Evolutionary conservation across 208 protist genomes (phyloP).

Genomic region (Acanthamoeba quina): DNA sequence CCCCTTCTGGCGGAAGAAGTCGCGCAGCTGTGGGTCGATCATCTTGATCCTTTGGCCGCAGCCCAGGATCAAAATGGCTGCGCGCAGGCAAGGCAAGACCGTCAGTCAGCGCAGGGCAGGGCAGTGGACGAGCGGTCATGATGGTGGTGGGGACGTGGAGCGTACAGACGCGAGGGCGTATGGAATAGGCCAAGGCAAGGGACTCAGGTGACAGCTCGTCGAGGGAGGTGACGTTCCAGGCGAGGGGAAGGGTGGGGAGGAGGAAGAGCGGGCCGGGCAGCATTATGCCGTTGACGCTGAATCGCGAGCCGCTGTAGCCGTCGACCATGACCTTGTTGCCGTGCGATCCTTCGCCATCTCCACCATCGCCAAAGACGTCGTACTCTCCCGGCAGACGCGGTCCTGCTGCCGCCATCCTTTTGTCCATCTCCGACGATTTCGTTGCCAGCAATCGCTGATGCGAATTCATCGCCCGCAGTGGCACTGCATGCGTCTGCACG

Average conservation of each 20-base stretch:
- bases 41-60: conserved; percentile 53
- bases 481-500: too few species aligned
- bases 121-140: neutral
- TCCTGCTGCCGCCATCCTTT: neutral
- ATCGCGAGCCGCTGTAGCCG: neutral
- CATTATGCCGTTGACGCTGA: conserved; percentile 52
- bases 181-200: neutral
- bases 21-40: conserved; percentile 30
- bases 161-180: conserved; percentile 59
- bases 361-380: conserved; percentile 5
- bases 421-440: too few species aligned
- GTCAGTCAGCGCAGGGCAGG: neutral
- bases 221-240: conserved; percentile 34
- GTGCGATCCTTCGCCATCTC: too few species aligned
- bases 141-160: neutral
- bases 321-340: conserved; percentile 52
- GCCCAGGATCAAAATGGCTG: conserved; percentile 31
- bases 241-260: neutral
- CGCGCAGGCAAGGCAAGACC: too few species aligned
- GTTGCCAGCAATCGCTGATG: too few species aligned
- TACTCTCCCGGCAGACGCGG: conserved; percentile 28
- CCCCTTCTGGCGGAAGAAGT: conserved; percentile 64
- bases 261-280: conserved; percentile 50
- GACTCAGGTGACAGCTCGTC: conserved; percentile 40
- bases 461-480: too few species aligned